Evolutionary conservation across 345 rosid species (phyloP).

Genomic region (Citrus sp.): DNA sequence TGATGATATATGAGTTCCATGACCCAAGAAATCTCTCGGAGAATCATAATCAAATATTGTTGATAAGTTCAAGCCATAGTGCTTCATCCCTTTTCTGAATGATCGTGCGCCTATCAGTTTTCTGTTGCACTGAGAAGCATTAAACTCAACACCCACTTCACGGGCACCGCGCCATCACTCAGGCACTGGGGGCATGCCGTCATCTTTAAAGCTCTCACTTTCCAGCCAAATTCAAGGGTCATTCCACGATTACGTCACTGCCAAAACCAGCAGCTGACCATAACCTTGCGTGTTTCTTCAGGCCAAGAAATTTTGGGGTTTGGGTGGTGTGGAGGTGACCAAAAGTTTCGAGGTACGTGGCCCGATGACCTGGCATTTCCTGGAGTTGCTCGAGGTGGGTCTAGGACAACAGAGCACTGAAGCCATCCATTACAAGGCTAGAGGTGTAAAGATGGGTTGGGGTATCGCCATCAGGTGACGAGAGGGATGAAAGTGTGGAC

Average conservation of each 20-base stretch:
- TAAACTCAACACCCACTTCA: constrained; percentile 36
- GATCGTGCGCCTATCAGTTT: constrained; percentile 45
- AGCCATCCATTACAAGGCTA: constrained; percentile 43
- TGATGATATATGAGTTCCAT: constrained; percentile 47
- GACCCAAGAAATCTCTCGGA: constrained; percentile 48
- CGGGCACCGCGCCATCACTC: constrained; percentile 40
- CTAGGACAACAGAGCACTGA: constrained; percentile 39
- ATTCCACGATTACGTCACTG: constrained; percentile 37
- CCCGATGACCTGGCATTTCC: constrained; percentile 28
- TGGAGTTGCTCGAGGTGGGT: constrained; percentile 36
- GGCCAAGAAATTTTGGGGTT: constrained; percentile 38
- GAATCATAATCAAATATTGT: constrained; percentile 41
- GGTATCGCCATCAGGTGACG: constrained; percentile 19
- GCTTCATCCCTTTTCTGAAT: constrained; percentile 48
- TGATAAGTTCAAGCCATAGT: constrained; percentile 23
- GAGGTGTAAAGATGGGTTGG: constrained; percentile 47
- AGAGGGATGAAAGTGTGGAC: constrained; percentile 36
- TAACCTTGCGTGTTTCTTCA: constrained; percentile 25
- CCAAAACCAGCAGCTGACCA: constrained; percentile 47
- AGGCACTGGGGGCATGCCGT: constrained; percentile 42
- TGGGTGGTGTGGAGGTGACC: constrained; percentile 39
- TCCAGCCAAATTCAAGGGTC: constrained; percentile 51
- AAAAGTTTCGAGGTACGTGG: constrained; percentile 38
- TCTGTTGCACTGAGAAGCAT: constrained; percentile 38
- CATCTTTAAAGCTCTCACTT: constrained; percentile 40